Evolutionary conservation across 768 basidiomycete genomes (phyloP), one percentile per base, ranked within the genome.

Genomic region (Pisolithus microcarpus): DNA sequence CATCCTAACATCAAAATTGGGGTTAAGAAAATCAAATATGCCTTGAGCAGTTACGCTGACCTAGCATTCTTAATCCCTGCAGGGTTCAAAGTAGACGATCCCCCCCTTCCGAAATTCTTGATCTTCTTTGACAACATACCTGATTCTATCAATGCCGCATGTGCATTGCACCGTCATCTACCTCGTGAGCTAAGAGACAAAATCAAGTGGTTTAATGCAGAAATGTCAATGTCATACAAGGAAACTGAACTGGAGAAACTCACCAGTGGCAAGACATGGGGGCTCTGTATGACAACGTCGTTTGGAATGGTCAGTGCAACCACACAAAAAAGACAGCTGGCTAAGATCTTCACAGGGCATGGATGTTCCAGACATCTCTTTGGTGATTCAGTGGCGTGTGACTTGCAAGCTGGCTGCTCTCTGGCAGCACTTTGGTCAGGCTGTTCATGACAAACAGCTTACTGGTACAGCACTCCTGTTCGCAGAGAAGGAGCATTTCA

Each of bases 341-440:
- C 26, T 26, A 26, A 26, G 26, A 26, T 26, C 26, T 26, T n/a
- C 11, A 4, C 43, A 72, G 72, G 69, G 71, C 5, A 56, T 74
- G 37, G 67, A 74, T 42, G 13, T 72, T 3, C 52, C 66, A 3
- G 62, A 65, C 48, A 65, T 74, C 5, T 30, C 51, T 4, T 43
- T 72, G 18, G 63, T 73, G 16, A 61, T 74, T 8, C 72, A 72
- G 46, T 73, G 58, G 57, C 48, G 49, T 18, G 64, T 52, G 0
- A 60, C 58, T 6, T 63, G 65, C 5, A 26, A 26, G 26, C 26
- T 26, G 4, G 26, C 26, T 4, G 26, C 26, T 26, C 26, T 26
- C 26, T 26, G 26, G 26, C 26, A 26, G 26, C 26, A 26, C 5
- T 26, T 26, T 4, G 7, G 26, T 26, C 26, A 6, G 26, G 26